A percentile compares a stretch with the other conserved stretches of the same genome.
These are phyloP conservation scores for Penicillium alfredii DNA, from an alignment of 495 filamentous ascomycete genomes.

Conservation along the genomic window DNA sequence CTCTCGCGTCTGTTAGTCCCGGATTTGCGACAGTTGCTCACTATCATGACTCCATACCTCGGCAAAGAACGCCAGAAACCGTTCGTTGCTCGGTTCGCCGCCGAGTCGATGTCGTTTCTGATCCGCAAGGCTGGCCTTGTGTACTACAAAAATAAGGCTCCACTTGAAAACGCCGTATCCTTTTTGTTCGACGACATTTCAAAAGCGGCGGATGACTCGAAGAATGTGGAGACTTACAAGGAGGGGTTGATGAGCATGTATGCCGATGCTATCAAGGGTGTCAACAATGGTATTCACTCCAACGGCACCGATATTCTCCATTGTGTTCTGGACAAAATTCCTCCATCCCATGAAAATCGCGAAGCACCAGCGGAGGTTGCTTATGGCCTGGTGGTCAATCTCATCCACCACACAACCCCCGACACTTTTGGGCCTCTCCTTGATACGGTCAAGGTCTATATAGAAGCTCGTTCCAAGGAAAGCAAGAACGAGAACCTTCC, in stretches of 20 bases:
- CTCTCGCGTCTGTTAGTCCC: conserved; percentile 78
- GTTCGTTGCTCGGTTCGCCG: conserved; percentile 84
- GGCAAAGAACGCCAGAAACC: conserved; percentile 74
- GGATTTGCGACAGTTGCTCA: conserved; percentile 75
- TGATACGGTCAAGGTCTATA: conserved; percentile 49
- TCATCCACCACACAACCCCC: conserved; percentile 73
- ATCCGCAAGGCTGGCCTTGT: conserved; percentile 77
- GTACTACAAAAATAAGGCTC: conserved; percentile 60
- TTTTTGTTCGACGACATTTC: conserved; percentile 65
- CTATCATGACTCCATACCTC: conserved; percentile 77
- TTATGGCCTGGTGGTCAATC: conserved; percentile 65
- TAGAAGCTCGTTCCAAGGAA: conserved; percentile 28
- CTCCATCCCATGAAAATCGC: conserved; percentile 45
- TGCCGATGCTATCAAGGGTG: conserved; percentile 78
- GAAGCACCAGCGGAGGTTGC: conserved; percentile 53
- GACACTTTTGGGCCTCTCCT: conserved; percentile 58
- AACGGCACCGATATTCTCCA: conserved; percentile 64
- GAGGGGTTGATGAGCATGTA: conserved; percentile 89
- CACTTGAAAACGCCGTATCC: conserved; percentile 60
- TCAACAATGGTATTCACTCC: conserved; percentile 75
- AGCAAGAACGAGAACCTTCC: conserved; percentile 37
- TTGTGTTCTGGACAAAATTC: conserved; percentile 49
- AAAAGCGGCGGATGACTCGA: conserved; percentile 43
- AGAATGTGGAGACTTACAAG: conserved; percentile 54
- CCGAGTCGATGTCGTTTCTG: conserved; percentile 91